Base-by-base conservation (phyloP, 208 protist genomes). In the Acanthamoeba culbertsoni region DNA sequence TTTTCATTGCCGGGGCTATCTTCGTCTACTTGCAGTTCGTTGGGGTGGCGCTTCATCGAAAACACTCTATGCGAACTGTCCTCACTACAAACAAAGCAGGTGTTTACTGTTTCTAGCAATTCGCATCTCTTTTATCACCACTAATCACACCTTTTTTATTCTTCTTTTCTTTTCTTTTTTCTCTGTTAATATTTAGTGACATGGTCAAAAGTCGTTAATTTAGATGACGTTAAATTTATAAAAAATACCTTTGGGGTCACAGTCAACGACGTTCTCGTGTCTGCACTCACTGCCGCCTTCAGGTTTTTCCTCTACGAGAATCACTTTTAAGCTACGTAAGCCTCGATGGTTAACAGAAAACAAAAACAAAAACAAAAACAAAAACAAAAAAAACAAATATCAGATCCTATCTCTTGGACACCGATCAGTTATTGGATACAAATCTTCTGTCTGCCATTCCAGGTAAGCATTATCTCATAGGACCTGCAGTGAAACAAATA, bases 181-280 rank as follows among this genome's bases (percentile, higher is more conserved):
- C 48, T 55, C 48, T 55, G 48, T 55, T 26, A 63, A 63, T 63
- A 26, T 26, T 45, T 35, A 79, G 68, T 79, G 35, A 79, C 68
- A 26, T 79, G 68, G 68, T 79, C 68, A 20, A 20, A 48, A 7
- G 40, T 42, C 0, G 68, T 79, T 18, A 79, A 28, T 28, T 23
- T 79, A 42, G 68, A 79, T 10, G 68, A 79, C 68, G 68, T 79
- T 42, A 79, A 79, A 42, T 48, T 43, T 42, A 79, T 79, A 33
- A 79, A 79, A 18, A 79, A 79, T 42, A 40, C 33, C 16, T 51
- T 79, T 33, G 42, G 42, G 26, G 68, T 79, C 26, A 79, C 68
- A 0, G 68, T 79, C 42, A 79, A 79, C 42, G 68, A 79, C n/a
- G 68, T 79, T 6, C 42, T 79, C 40, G 68, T 79, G 40, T 43